These are phyloP conservation scores for fission yeast (Schizosaccharomyces pombe) DNA, from an alignment of 805 yeast species.

Conservation along the genomic window DNA sequence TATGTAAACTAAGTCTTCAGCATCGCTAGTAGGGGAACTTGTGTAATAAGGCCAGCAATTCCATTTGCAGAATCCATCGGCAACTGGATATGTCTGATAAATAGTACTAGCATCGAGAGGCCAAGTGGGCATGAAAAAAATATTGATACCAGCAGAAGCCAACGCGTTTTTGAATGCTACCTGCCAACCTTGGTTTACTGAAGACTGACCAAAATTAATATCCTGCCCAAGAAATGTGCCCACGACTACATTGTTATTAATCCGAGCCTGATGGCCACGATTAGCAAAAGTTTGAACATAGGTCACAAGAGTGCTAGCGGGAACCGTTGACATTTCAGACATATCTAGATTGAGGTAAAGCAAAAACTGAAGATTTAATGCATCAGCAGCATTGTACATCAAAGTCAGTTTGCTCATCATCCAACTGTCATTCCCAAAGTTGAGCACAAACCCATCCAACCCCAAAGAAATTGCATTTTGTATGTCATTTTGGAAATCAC, in stretches of 20 bases:
- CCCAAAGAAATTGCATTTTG: neutral
- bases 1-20: neutral
- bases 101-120: constrained; percentile 4
- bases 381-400: constrained; percentile 1
- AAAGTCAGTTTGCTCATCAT: neutral
- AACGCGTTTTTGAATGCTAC: neutral
- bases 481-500: neutral
- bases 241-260: neutral
- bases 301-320: neutral
- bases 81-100: constrained; percentile 1
- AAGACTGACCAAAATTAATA: neutral
- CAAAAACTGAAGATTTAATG: neutral
- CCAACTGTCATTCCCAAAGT: constrained; percentile 4
- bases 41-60: constrained; percentile 6
- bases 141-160: neutral
- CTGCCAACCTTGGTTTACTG: constrained; percentile 1
- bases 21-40: neutral
- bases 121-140: constrained; percentile 6
- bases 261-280: neutral
- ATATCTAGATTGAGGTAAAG: constrained; percentile 1
- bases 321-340: neutral
- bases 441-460: constrained; percentile 3
- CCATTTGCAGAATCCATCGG: constrained; percentile 6
- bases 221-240: constrained; percentile 1
- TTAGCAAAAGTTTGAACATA: neutral